Base-by-base conservation (phyloP, 1,284 basidiomycete genomes). In the Fomitopsis schrenkii region DNA sequence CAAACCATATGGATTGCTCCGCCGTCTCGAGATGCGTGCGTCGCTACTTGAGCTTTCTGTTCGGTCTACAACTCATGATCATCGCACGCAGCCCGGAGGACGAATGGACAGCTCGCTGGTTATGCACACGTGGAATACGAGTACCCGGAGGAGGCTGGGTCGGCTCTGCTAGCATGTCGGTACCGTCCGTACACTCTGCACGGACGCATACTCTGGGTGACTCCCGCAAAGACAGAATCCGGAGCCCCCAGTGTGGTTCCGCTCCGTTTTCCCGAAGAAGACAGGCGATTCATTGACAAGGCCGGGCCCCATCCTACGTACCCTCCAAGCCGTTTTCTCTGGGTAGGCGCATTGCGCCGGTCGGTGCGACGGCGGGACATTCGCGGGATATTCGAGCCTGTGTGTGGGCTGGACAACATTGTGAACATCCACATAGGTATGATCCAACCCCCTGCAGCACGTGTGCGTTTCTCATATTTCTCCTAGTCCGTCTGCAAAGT, bases 71-170 rank as follows among this genome's bases (percentile, higher is more conserved):
- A 19, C 33, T 22, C 7, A 45, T 38, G 28, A 17, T 28, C 40
- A 17, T 41, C 38, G 26, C 28, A 33, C 30, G 30, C 26, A 60
- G 62, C 15, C 14, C 41, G 15, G 28, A 26, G 40, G 19, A 30
- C n/a, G 7, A 33, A 28, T 17, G 36, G 45, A 14, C 45, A 50
- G 5, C 15, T 19, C 12, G 14, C 15, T 19, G 57, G 42, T 15
- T 62, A 53, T 28, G 60, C 58, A 12, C 63, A 64, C 42, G 50
- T 64, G 17, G 48, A 62, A 7, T 62, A 62, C 19, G 45, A n/a
- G 33, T 26, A 12, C 12, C 5, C n/a, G 8, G 58, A 59, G 10
- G 63, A 64, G 8, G 58, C 58, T 15, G 35, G 53, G 9, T 7
- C 35, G 2, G 40, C 48, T 4, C 15, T 61, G 22, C 41, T 44